Evolutionary conservation across 2,329 filamentous ascomycete genomes (phyloP).

Genomic region (Grosmannia serpens): DNA sequence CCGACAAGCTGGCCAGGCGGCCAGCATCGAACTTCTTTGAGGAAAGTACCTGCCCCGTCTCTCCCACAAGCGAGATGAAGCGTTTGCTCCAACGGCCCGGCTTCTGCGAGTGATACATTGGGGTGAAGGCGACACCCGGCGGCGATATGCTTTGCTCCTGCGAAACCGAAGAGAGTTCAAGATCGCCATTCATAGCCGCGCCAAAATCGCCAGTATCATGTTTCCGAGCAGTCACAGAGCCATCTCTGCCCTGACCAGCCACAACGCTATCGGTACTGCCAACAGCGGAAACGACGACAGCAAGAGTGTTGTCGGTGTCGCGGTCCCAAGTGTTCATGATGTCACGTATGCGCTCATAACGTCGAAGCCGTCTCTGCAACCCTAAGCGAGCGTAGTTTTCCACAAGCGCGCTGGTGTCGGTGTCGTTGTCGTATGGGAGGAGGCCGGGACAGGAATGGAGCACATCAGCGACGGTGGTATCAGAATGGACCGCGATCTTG

Average conservation of each 20-base stretch:
- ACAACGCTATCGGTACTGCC: conserved; percentile 27
- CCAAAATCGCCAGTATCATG: neutral
- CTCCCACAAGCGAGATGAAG: conserved; percentile 55
- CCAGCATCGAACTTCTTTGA: conserved; percentile 59
- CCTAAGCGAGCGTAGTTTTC: conserved; percentile 68
- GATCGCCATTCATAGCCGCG: conserved; percentile 31
- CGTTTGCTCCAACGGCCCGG: conserved; percentile 84
- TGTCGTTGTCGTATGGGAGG: conserved; percentile 53
- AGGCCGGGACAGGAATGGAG: conserved; percentile 52
- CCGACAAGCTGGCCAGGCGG: conserved; percentile 15
- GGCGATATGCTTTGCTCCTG: conserved; percentile 43
- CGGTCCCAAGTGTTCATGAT: conserved; percentile 88
- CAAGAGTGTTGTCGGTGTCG: conserved; percentile 64
- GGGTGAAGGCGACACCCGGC: conserved; percentile 47
- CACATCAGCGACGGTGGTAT: conserved; percentile 65
- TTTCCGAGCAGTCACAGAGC: neutral
- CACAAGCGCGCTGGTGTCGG: conserved; percentile 55
- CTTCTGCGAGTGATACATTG: conserved; percentile 70
- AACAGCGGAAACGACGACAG: conserved; percentile 50
- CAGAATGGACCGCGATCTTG: conserved; percentile 58
- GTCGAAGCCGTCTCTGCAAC: conserved; percentile 69
- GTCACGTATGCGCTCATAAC: conserved; percentile 77
- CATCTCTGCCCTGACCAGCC: neutral
- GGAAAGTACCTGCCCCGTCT: conserved; percentile 59
- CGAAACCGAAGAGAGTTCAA: conserved; percentile 56